Evolutionary conservation across 768 basidiomycete species (phyloP).

Genomic region (Psilocybe cubensis): DNA sequence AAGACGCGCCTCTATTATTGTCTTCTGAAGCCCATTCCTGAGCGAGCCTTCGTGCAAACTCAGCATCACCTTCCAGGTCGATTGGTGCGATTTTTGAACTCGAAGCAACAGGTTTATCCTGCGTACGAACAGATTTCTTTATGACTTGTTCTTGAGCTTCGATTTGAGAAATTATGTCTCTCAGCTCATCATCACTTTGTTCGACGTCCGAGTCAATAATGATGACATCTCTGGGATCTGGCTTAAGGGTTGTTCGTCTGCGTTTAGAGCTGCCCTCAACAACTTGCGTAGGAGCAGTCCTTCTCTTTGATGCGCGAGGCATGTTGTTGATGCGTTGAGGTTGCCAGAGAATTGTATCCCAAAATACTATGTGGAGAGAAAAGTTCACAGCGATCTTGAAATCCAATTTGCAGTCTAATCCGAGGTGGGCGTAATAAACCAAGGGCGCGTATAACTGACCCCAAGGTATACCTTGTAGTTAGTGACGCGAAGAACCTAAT

Average conservation of each 20-base stretch:
- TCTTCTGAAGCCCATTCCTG: constrained; percentile 39
- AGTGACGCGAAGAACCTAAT: too few species aligned
- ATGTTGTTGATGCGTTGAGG: background rate
- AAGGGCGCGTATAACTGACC: too few species aligned
- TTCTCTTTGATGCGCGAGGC: background rate
- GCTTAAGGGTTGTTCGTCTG: background rate
- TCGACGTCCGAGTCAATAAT: constrained; percentile 29
- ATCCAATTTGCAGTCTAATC: too few species aligned
- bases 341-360: background rate
- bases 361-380: too few species aligned
- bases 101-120: constrained; percentile 14
- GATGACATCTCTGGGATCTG: constrained; percentile 23
- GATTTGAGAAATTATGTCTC: constrained; percentile 42
- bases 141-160: constrained; percentile 43
- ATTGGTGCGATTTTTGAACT: constrained; percentile 5
- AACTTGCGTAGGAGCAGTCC: background rate
- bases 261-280: background rate
- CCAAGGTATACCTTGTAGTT: too few species aligned
- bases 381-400: too few species aligned
- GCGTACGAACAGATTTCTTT: constrained; percentile 38
- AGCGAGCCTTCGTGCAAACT: constrained; percentile 41
- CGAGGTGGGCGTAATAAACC: too few species aligned
- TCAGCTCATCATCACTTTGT: constrained; percentile 35
- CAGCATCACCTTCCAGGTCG: constrained; percentile 37
- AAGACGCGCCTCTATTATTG: constrained; percentile 8